Evolutionary conservation across 78 protist genomes (phyloP).

Genomic region (Dictyostelium brefeldianum): DNA sequence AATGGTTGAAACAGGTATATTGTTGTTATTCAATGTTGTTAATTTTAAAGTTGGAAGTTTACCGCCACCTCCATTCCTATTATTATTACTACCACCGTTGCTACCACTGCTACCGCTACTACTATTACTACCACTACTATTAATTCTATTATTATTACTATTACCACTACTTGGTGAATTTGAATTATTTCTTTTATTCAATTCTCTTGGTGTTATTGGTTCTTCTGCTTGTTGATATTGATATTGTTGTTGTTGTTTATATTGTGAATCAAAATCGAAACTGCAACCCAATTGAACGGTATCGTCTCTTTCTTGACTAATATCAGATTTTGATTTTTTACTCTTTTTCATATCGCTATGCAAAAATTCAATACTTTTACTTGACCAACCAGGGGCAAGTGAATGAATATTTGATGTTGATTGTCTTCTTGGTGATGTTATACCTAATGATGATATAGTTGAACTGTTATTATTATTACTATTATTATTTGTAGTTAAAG

Average conservation of each 20-base stretch:
- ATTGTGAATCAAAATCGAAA: not conserved
- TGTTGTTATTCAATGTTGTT: not conserved
- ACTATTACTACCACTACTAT: not conserved
- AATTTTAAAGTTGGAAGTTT: not conserved
- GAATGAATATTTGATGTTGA: conserved; percentile 34
- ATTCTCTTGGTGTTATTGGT: not conserved
- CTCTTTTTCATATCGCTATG: conserved; percentile 38
- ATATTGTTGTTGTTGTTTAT: not conserved
- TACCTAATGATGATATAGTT: too few species aligned
- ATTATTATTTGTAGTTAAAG: too few species aligned
- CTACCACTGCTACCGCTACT: not conserved
- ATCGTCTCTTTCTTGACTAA: conserved; percentile 41
- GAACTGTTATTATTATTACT: not conserved
- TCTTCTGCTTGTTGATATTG: not conserved
- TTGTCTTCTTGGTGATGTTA: conserved; percentile 33
- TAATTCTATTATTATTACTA: not conserved
- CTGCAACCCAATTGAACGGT: conserved; percentile 42
- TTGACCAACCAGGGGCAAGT: conserved; percentile 13
- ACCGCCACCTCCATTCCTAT: not conserved
- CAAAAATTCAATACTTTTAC: conserved; percentile 27
- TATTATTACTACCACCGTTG: not conserved
- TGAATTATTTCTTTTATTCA: not conserved
- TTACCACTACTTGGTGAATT: not conserved
- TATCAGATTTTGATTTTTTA: conserved; percentile 12
- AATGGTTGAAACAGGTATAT: not conserved